A percentile compares a stretch with the other conserved stretches of the same genome.
Conservation (phyloP, 1,139 yeast species). For the Nakaseomyces delphensis region DNA sequence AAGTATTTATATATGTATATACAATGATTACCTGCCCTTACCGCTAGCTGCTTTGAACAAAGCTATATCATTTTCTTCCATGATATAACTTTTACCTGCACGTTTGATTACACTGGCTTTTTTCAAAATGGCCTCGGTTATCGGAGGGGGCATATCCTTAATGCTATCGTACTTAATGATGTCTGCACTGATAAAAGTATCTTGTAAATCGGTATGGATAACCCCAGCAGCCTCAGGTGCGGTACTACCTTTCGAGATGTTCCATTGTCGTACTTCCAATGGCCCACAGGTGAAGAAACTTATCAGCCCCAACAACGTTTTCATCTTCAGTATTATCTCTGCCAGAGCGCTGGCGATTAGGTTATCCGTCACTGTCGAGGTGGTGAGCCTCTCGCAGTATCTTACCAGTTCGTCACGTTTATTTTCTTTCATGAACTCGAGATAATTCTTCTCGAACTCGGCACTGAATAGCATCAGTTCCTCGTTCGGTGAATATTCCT, state of each 20-base stretch:
- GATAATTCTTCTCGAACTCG: constrained; percentile 42
- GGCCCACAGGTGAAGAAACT: constrained; percentile 91
- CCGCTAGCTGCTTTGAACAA: constrained; percentile 47
- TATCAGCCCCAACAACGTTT: constrained; percentile 58
- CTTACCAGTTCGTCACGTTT: constrained; percentile 23
- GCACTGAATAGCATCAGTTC: constrained; percentile 53
- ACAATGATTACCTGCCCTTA: constrained; percentile 27
- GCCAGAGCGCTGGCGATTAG: constrained; percentile 34
- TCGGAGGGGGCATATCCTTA: constrained; percentile 32
- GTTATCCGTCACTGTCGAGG: constrained; percentile 35
- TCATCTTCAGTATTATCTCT: constrained; percentile 50
- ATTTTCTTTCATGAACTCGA: constrained; percentile 24
- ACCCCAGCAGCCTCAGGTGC: constrained; percentile 95
- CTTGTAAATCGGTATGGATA: constrained; percentile 79
- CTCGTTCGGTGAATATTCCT: constrained; percentile 48
- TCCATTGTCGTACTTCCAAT: constrained; percentile 89
- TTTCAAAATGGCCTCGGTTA: constrained; percentile 32
- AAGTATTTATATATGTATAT: constrained; percentile 6
- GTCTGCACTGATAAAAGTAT: constrained; percentile 74
- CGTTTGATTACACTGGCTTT: constrained; percentile 44
- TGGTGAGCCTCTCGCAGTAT: constrained; percentile 13
- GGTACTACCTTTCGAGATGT: constrained; percentile 62
- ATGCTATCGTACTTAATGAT: constrained; percentile 52
- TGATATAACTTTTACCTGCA: constrained; percentile 62
- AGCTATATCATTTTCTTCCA: constrained; percentile 73